Evolutionary conservation across 208 protist species (phyloP).

Genomic region (Leishmania turanica): DNA sequence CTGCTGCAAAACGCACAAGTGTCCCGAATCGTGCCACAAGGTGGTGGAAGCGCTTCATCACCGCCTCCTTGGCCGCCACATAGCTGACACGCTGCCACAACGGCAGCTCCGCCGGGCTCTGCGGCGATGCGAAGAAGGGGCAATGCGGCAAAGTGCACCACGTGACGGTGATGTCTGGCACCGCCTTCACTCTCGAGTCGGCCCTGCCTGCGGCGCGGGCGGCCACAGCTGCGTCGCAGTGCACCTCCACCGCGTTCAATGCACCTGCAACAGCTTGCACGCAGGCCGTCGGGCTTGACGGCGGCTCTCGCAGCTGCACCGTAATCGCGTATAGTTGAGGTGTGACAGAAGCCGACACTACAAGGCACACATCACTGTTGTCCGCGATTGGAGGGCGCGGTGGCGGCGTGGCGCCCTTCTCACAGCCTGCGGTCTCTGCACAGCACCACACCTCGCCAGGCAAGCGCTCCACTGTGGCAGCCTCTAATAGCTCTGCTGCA

Average conservation of each 20-base stretch:
- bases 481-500: background rate
- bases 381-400: background rate
- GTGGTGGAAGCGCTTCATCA: constrained; percentile 42
- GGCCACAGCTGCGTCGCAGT: constrained; percentile 2
- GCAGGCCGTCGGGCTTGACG: constrained; percentile 8
- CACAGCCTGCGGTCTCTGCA: background rate
- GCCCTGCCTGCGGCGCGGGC: background rate
- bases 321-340: constrained; percentile 1
- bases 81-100: constrained; percentile 38
- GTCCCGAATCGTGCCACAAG: constrained; percentile 27
- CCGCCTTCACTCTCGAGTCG: too few relatives aligned
- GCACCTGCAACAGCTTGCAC: constrained; percentile 17
- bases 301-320: constrained; percentile 30
- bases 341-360: background rate
- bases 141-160: constrained; percentile 40
- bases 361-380: constrained; percentile 10
- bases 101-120: constrained; percentile 54
- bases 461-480: background rate
- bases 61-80: constrained; percentile 33
- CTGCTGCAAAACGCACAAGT: constrained; percentile 37
- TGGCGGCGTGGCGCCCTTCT: background rate
- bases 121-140: constrained; percentile 51
- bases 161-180: constrained; percentile 4
- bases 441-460: constrained; percentile 4
- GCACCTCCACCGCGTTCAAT: constrained; percentile 24